A percentile compares a stretch with the other conserved stretches of the same genome.
phyloP scores from a whole-genome alignment of 2,329 filamentous ascomycete species.

The Penicillium sp. region DNA sequence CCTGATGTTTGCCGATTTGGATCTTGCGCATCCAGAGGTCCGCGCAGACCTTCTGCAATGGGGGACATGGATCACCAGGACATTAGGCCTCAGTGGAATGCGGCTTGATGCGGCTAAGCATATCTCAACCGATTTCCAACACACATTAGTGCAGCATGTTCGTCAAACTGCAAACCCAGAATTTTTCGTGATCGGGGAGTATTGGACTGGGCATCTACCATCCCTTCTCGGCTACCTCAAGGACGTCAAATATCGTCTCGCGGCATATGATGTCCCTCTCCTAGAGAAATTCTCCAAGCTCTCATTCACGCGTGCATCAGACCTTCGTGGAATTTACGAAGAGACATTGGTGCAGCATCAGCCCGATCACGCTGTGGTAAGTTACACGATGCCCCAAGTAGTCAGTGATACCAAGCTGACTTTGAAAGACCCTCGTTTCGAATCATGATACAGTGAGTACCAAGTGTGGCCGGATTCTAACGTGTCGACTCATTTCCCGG shows the following conservation, averaged over 20 bases:
- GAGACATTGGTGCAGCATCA: slow-evolving; percentile 56
- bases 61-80: slow-evolving; percentile 65
- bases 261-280: slow-evolving; percentile 67
- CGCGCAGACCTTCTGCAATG: slow-evolving; percentile 63
- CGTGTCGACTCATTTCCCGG: neutral
- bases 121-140: slow-evolving; percentile 65
- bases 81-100: slow-evolving; percentile 63
- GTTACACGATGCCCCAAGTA: neutral
- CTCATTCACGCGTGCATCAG: slow-evolving; percentile 56
- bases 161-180: slow-evolving; percentile 51
- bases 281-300: slow-evolving; percentile 65
- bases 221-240: slow-evolving; percentile 59
- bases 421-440: slow-evolving; percentile 19
- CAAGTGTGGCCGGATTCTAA: neutral
- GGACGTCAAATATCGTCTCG: slow-evolving; percentile 58
- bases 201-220: slow-evolving; percentile 61
- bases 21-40: slow-evolving; percentile 65
- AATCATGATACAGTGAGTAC: slow-evolving; percentile 27
- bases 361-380: slow-evolving; percentile 51
- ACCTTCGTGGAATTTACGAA: slow-evolving; percentile 65
- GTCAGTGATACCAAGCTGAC: slow-evolving; percentile 5
- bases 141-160: slow-evolving; percentile 61
- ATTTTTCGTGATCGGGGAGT: slow-evolving; percentile 68
- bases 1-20: slow-evolving; percentile 70
- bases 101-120: slow-evolving; percentile 73